These are phyloP conservation scores for Coemansia sp. DNA, from an alignment of 192 early-diverging fungal species.

Conservation along the genomic window DNA sequence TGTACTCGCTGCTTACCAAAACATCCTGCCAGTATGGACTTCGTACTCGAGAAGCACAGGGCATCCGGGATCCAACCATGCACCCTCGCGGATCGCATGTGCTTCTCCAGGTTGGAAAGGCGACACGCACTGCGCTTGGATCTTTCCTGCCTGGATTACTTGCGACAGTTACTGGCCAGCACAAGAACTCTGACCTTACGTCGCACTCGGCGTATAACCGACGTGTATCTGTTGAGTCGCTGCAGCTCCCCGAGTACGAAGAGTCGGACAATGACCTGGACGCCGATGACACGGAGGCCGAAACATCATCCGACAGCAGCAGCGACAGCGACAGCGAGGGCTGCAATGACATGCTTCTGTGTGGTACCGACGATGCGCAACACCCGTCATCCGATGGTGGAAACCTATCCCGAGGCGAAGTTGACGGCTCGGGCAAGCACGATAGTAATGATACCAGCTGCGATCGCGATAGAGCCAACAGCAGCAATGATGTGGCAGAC, in stretches of 20 bases:
- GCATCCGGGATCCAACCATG: conserved; percentile 40
- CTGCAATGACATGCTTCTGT: conserved; percentile 1
- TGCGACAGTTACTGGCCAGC: conserved; percentile 47
- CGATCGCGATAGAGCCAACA: neutral
- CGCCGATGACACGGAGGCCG: conserved; percentile 35
- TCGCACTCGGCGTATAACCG: conserved; percentile 47
- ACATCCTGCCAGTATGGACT: conserved; percentile 51
- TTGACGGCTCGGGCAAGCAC: neutral
- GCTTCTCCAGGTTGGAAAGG: conserved; percentile 44
- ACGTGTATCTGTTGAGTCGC: conserved; percentile 37
- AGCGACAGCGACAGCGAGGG: conserved; percentile 13
- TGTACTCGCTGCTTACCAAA: conserved; percentile 43
- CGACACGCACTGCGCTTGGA: conserved; percentile 40
- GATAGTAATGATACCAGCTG: conserved; percentile 11
- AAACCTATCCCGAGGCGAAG: too few species aligned
- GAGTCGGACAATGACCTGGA: conserved; percentile 41
- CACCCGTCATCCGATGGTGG: neutral
- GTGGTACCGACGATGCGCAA: neutral
- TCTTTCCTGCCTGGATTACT: conserved; percentile 51
- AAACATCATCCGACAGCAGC: conserved; percentile 21
- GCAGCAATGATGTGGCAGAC: conserved; percentile 19
- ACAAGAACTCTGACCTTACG: conserved; percentile 48
- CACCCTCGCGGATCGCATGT: conserved; percentile 51
- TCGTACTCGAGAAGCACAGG: conserved; percentile 49
- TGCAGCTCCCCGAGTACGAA: conserved; percentile 49